Evolutionary conservation across 116 monocot species (phyloP).

Genomic region (Phalaenopsis hybrid): DNA sequence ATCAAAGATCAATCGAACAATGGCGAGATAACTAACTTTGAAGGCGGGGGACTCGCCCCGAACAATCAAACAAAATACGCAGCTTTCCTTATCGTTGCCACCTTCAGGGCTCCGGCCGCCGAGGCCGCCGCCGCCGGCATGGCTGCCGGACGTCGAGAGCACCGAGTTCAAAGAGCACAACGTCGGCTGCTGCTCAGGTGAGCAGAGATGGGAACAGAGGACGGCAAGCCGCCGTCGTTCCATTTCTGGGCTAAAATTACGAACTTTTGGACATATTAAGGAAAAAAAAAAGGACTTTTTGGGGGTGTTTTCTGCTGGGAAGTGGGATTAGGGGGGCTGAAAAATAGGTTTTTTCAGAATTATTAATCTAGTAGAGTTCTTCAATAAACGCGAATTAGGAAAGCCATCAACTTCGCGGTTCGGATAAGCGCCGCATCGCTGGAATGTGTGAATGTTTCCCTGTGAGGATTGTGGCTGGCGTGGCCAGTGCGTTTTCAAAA

Average conservation of each 20-base stretch:
- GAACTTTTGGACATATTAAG: background rate
- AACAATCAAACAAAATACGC: constrained; percentile 58
- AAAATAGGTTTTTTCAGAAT: background rate
- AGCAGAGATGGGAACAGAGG: constrained; percentile 40
- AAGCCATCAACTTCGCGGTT: background rate
- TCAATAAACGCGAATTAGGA: background rate
- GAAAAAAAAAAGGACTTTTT: no score
- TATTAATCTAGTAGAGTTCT: background rate
- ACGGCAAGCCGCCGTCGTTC: constrained; percentile 41
- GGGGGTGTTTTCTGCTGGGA: background rate
- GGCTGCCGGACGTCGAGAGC: constrained; percentile 19
- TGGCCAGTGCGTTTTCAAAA: background rate
- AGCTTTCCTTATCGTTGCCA: constrained; percentile 11
- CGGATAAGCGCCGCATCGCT: background rate
- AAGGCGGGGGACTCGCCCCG: constrained; percentile 60
- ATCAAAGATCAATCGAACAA: background rate
- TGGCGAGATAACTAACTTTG: constrained; percentile 29
- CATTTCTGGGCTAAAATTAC: constrained; percentile 10
- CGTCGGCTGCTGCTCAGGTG: constrained; percentile 7
- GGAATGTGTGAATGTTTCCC: no score
- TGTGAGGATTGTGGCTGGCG: no score
- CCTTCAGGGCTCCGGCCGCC: constrained; percentile 1
- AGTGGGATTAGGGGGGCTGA: background rate
- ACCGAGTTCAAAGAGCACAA: background rate
- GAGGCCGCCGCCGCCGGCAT: background rate